Evolutionary conservation across 192 early-diverging fungal species (phyloP).

Genomic region (Coemansia sp.): DNA sequence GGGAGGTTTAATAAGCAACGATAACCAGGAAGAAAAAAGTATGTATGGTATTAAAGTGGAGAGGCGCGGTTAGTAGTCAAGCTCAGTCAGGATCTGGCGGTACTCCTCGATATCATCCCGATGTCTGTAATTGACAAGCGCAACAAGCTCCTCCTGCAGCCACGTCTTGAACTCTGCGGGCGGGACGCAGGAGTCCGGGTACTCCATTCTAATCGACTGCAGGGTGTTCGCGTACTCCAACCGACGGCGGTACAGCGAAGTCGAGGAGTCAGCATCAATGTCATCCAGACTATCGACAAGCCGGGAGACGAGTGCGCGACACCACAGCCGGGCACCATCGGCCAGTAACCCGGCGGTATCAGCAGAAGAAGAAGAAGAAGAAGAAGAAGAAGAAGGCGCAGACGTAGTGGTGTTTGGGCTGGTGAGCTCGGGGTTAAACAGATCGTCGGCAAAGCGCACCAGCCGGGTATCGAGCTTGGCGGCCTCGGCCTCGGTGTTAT

Average conservation of each 20-base stretch:
- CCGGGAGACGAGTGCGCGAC: slow-evolving; percentile 21
- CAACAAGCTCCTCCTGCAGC: slow-evolving; percentile 20
- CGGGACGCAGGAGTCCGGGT: slow-evolving; percentile 20
- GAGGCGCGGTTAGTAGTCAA: slow-evolving; percentile 1
- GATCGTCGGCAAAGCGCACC: slow-evolving; percentile 43
- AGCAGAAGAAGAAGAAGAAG: too few species aligned
- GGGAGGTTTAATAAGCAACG: neutral
- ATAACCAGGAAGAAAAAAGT: neutral
- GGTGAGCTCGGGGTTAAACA: slow-evolving; percentile 39
- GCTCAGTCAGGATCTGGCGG: slow-evolving; percentile 28
- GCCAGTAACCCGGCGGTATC: slow-evolving; percentile 2
- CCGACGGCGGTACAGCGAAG: slow-evolving; percentile 14
- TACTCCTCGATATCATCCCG: slow-evolving; percentile 26
- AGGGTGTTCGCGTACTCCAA: slow-evolving; percentile 26
- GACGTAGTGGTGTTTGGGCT: slow-evolving; percentile 10
- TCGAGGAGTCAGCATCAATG: neutral
- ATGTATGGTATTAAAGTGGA: neutral
- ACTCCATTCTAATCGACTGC: slow-evolving; percentile 17
- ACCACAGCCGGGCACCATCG: slow-evolving; percentile 36
- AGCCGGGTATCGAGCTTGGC: slow-evolving; percentile 26
- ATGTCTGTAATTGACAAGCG: slow-evolving; percentile 2
- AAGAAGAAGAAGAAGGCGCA: too few species aligned
- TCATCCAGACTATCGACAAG: slow-evolving; percentile 17
- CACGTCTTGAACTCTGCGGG: slow-evolving; percentile 17
- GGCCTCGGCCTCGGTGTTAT: slow-evolving; percentile 14